These are phyloP conservation scores for Paraphaeosphaeria sporulosa DNA, from an alignment of 2,329 filamentous ascomycete species.

Conservation along the genomic window DNA sequence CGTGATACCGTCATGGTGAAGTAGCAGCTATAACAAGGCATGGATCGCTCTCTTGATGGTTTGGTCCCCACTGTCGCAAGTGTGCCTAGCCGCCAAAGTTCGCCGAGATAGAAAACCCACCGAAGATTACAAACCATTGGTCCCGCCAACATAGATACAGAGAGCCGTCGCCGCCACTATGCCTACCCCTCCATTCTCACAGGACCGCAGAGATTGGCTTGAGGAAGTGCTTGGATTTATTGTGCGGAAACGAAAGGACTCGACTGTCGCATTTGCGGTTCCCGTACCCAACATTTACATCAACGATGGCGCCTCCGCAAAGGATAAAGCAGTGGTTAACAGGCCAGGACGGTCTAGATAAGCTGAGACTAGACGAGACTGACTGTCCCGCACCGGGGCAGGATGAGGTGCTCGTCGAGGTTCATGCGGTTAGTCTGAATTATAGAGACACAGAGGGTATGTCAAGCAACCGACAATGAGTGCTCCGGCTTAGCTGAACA, in stretches of 20 bases:
- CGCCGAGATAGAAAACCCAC: neutral
- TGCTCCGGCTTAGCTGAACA: too few relatives aligned
- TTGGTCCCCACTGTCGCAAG: neutral
- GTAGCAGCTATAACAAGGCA: neutral
- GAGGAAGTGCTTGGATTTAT: conserved; percentile 41
- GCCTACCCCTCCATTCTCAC: conserved; percentile 48
- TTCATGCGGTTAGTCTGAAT: too few relatives aligned
- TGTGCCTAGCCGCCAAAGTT: neutral
- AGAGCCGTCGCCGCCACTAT: conserved; percentile 24
- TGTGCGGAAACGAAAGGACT: conserved; percentile 20
- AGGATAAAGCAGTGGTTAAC: conserved; percentile 53
- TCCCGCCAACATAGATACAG: neutral
- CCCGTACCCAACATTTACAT: conserved; percentile 9
- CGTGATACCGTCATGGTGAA: conserved; percentile 1
- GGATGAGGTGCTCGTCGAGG: too few relatives aligned
- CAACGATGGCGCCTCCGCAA: conserved; percentile 35
- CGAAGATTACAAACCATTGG: neutral
- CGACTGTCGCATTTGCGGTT: conserved; percentile 20
- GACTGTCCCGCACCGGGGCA: conserved; percentile 43
- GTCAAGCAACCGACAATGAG: too few relatives aligned
- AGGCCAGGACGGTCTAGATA: conserved; percentile 53
- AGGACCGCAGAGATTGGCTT: conserved; percentile 46
- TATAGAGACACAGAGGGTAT: too few relatives aligned
- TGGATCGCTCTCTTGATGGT: neutral
- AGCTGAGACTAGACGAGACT: conserved; percentile 45